Percentiles rank a stretch among this genome's conserved stretches.
Evolutionary conservation across 2,329 filamentous ascomycete genomes (phyloP).

Genomic region (Calonectria montana): DNA sequence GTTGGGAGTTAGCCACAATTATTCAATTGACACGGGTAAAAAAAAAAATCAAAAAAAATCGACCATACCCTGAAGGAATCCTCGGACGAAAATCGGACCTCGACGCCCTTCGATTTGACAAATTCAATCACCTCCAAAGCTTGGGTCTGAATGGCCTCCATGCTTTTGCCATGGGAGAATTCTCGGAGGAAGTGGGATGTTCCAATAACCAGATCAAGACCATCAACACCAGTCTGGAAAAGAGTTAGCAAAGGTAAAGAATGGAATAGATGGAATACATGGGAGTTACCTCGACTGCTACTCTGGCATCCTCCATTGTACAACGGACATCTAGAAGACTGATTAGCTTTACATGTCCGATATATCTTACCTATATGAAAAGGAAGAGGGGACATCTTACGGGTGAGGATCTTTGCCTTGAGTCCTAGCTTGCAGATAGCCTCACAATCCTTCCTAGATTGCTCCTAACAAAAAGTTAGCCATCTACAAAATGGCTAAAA

Average conservation of each 20-base stretch:
- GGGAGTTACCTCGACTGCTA: background rate
- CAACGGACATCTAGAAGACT: conserved; percentile 33
- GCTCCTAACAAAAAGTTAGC: conserved; percentile 55
- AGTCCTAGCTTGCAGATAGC: conserved; percentile 94
- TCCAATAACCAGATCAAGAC: conserved; percentile 83
- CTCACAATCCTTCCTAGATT: conserved; percentile 88
- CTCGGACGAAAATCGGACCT: conserved; percentile 69
- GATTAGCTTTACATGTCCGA: background rate
- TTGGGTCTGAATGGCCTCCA: conserved; percentile 79
- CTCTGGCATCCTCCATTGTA: conserved; percentile 64
- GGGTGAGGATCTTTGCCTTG: conserved; percentile 67
- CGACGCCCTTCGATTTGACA: conserved; percentile 38
- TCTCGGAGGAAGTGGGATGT: conserved; percentile 85
- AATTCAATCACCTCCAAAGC: conserved; percentile 83
- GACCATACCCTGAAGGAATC: conserved; percentile 76
- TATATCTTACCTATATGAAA: background rate
- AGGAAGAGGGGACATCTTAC: conserved; percentile 25
- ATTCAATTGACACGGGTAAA: background rate
- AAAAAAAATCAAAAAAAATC: background rate
- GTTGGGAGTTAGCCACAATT: background rate
- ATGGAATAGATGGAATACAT: background rate
- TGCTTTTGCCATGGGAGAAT: conserved; percentile 89
- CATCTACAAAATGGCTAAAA: background rate
- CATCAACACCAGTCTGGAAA: conserved; percentile 71
- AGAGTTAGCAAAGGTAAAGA: background rate